Evolutionary conservation across 768 basidiomycete genomes (phyloP).

Genomic region (Amanita muscaria): DNA sequence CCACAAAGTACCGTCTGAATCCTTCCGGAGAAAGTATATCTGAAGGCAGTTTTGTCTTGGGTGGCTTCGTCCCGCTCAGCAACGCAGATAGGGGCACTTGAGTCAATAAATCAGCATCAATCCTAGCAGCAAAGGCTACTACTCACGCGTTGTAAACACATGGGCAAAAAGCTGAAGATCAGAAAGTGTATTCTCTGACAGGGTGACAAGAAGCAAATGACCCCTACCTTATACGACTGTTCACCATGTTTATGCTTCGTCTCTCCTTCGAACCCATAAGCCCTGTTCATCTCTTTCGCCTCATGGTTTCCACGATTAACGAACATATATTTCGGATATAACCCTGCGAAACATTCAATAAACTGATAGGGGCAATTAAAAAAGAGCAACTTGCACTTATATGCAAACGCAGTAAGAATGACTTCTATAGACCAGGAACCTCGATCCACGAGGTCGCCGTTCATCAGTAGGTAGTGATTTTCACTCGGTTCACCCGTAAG

Average conservation of each 20-base stretch:
- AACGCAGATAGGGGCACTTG: constrained; percentile 88
- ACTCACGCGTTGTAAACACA: constrained; percentile 80
- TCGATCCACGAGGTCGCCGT: constrained; percentile 94
- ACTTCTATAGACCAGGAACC: constrained; percentile 96
- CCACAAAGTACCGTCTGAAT: constrained; percentile 83
- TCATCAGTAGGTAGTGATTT: constrained; percentile 84
- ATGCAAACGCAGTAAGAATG: constrained; percentile 86
- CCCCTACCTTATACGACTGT: constrained; percentile 76
- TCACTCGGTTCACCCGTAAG: constrained; percentile 81
- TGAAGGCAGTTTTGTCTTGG: constrained; percentile 28
- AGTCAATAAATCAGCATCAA: background rate
- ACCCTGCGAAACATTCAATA: constrained; percentile 35
- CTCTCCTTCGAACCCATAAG: constrained; percentile 94
- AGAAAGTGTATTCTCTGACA: too few species aligned
- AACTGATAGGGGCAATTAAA: constrained; percentile 1
- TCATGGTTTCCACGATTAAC: constrained; percentile 98
- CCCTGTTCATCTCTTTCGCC: constrained; percentile 93
- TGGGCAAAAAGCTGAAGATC: constrained; percentile 73
- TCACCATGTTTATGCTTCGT: constrained; percentile 95
- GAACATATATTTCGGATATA: constrained; percentile 83
- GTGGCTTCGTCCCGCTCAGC: constrained; percentile 62
- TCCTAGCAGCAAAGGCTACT: background rate
- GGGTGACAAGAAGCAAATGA: constrained; percentile 2
- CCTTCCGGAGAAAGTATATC: constrained; percentile 76
- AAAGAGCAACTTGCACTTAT: constrained; percentile 65